Percentiles rank a stretch among this genome's conserved stretches.
phyloP scores from a whole-genome alignment of 2,329 filamentous ascomycete species.

The Aspergillus sojae region DNA sequence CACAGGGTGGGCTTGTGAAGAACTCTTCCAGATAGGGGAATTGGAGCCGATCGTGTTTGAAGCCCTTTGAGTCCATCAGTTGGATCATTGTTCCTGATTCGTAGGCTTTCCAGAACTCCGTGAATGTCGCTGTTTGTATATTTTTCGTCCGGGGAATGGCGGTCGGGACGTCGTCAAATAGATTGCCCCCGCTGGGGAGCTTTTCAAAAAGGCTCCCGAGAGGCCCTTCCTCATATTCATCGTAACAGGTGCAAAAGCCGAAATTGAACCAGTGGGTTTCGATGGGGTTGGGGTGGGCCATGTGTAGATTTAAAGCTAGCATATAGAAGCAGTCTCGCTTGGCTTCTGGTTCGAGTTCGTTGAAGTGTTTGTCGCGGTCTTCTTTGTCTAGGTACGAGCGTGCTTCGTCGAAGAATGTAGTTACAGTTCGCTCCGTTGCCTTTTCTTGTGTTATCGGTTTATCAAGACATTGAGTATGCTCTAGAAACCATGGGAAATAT shows the following conservation, averaged over 20 bases:
- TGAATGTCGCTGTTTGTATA: not conserved
- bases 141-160: not conserved
- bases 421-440: too few relatives aligned
- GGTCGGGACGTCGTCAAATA: too few relatives aligned
- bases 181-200: too few relatives aligned
- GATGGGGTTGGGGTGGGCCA: not conserved
- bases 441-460: not conserved
- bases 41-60: not conserved
- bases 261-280: not conserved
- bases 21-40: not conserved
- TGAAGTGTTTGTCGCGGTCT: not conserved
- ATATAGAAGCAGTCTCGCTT: not conserved
- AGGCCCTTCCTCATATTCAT: fast-evolving
- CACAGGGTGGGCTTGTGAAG: not conserved
- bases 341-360: not conserved
- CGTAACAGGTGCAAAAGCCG: not conserved
- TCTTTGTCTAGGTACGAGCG: not conserved
- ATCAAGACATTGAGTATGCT: not conserved
- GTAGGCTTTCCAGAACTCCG: not conserved
- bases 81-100: not conserved
- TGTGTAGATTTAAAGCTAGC: not conserved
- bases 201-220: too few relatives aligned
- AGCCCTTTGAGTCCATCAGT: not conserved
- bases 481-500: not conserved
- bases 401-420: conserved; percentile 1